Evolutionary conservation across 169 alveolate genomes (phyloP), one percentile per base, ranked within the genome.

Genomic region (Plasmodium gallinaceum): DNA sequence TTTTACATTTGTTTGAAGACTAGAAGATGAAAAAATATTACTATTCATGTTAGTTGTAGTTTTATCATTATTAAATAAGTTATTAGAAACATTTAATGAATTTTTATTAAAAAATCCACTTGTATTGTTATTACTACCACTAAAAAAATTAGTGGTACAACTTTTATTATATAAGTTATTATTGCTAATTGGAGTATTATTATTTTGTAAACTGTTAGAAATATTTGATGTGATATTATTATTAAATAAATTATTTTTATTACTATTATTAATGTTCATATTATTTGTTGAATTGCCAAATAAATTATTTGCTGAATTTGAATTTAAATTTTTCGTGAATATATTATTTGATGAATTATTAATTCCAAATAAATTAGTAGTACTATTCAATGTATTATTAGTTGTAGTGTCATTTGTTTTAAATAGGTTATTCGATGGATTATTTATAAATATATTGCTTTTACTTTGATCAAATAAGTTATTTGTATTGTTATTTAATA

Each of bases 391-490:
- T 61, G 46, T 42, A 7, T 16, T 18, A 61, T 26, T 26, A 14
- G 37, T 24, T 18, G 24, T 6, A 24, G 2, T 61, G 43, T 37
- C n/a, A 51, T 7, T 73, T 6, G 70, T 45, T 2, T 32, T 32
- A 32, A 32, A 32, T 32, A 32, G 4, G 4, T 32, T 32, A 32
- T 32, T 32, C 39, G 85, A 14, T n/a, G 85, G 0, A 18, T 42
- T 60, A 54, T 42, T 60, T 14, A 8, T 4, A 24, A 39, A 32
- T 8, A 42, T 14, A 69, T 54, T 73, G 22, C 61, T 37, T 52
- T 62, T 73, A 62, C 45, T 73, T 73, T 32, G 71, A 26, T 73
- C 51, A 54, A 73, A 73, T 43, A 37, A 32, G 70, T 32, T 73
- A 22, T 39, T 73, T 22, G 86, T 8, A 48, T 52, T 64, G 6